These are phyloP conservation scores for Jamesozyma piceae DNA, from an alignment of 805 yeast genomes.

Conservation along the genomic window DNA sequence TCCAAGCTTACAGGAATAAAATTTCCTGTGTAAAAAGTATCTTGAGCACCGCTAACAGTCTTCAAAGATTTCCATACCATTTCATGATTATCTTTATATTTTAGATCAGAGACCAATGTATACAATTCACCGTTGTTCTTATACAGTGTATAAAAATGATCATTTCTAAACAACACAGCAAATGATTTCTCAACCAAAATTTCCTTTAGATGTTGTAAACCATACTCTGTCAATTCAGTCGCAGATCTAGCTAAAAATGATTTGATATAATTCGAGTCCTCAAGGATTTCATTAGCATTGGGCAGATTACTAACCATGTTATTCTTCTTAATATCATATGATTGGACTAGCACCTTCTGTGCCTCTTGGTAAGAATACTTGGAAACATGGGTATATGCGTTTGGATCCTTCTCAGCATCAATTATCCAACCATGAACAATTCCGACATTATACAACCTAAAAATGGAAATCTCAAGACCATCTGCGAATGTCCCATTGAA, in stretches of 20 bases:
- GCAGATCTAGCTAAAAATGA: constrained; percentile 51
- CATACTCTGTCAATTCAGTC: constrained; percentile 68
- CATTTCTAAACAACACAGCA: constrained; percentile 76
- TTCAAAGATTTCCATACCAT: constrained; percentile 77
- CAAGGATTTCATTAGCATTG: constrained; percentile 20
- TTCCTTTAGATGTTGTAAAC: constrained; percentile 41
- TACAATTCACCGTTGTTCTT: constrained; percentile 46
- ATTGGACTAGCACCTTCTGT: constrained; percentile 47
- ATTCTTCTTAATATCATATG: constrained; percentile 31
- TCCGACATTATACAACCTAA: constrained; percentile 47
- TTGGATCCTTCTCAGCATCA: constrained; percentile 32
- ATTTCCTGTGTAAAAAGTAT: constrained; percentile 56
- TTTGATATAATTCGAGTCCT: constrained; percentile 32
- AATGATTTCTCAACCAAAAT: constrained; percentile 44
- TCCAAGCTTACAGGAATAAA: constrained; percentile 37
- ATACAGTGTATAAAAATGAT: constrained; percentile 70
- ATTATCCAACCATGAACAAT: constrained; percentile 81
- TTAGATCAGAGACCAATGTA: constrained; percentile 64
- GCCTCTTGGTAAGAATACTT: constrained; percentile 48
- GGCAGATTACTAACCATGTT: constrained; percentile 17
- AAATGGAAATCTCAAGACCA: constrained; percentile 46
- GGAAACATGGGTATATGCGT: constrained; percentile 31
- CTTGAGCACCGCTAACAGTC: constrained; percentile 60
- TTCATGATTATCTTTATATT: constrained; percentile 39
- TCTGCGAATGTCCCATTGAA: constrained; percentile 53